Percentiles rank a stretch among this genome's conserved stretches.
Conservation (phyloP, 257 asterid genomes). For the Rehmannia glutinosa region DNA sequence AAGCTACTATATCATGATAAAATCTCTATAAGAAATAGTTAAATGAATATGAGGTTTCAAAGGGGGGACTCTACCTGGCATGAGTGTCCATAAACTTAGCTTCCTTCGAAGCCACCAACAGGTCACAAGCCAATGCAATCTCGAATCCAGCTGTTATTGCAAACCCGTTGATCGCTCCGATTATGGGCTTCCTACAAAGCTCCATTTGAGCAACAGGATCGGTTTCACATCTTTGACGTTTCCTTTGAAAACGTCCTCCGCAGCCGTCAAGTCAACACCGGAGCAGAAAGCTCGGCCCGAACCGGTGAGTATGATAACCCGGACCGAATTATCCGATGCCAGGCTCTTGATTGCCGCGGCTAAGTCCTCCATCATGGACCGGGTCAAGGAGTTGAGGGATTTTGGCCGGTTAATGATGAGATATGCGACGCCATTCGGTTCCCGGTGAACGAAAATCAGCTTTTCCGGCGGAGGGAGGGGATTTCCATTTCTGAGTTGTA, state of each 20-base stretch:
- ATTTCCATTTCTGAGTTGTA: slow-evolving; percentile 33
- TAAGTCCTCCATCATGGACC: slow-evolving; percentile 59
- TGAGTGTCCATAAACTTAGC: slow-evolving; percentile 97
- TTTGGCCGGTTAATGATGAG: slow-evolving; percentile 80
- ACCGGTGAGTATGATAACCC: slow-evolving; percentile 68
- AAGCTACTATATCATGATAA: too few relatives aligned
- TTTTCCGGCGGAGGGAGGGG: slow-evolving; percentile 44
- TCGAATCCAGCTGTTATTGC: slow-evolving; percentile 98
- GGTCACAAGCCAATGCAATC: slow-evolving; percentile 88
- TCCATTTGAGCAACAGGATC: slow-evolving; percentile 94
- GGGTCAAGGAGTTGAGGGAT: slow-evolving; percentile 74
- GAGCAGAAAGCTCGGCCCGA: slow-evolving; percentile 89
- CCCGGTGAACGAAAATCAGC: slow-evolving; percentile 55
- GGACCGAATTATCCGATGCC: slow-evolving; percentile 54
- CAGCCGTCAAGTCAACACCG: slow-evolving; percentile 88
- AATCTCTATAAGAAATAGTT: too few relatives aligned
- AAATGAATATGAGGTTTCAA: too few relatives aligned
- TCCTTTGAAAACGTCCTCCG: slow-evolving; percentile 92
- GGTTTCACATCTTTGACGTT: slow-evolving; percentile 67
- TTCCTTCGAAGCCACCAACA: slow-evolving; percentile 75
- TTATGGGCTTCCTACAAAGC: slow-evolving; percentile 72
- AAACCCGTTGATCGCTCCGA: slow-evolving; percentile 84
- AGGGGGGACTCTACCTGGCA: slow-evolving; percentile 44
- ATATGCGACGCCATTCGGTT: slow-evolving; percentile 52
- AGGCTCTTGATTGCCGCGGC: slow-evolving; percentile 55